Base-by-base conservation (phyloP, 495 filamentous ascomycete genomes). In the Xylona heveae region DNA sequence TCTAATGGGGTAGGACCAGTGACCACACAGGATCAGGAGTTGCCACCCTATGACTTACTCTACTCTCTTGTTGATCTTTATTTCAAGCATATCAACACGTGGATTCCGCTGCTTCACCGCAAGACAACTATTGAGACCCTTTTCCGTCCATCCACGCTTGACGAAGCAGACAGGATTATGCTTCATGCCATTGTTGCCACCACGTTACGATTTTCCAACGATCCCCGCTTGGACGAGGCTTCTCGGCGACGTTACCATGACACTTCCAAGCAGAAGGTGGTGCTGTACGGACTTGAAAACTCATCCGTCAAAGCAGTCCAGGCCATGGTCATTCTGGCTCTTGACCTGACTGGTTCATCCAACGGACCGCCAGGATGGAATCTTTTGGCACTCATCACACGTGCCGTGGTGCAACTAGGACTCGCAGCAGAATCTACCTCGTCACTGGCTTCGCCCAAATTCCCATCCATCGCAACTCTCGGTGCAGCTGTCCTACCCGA, bases 291-390 rank as follows among this genome's bases (percentile, higher is more conserved):
- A 2, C 58, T 90, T 33, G 81, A 91, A 43, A 79, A 85, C 42
- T 78, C 78, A 9, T 82, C 78, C 0, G 81, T 92, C 31, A 85
- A 82, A 46, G 71, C 78, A 6, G 59, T 91, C 6, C 81, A 85
- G 44, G 81, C 82, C 10, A 54, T 92, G 4, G 75, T 85, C 0
- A 85, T 91, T 28, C 50, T 91, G 4, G 78, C 76, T 5, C 53
- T 85, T 14, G 82, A 80, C 47, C 58, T 81, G 25, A 74, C 74
- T 23, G 79, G 79, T 4, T 73, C 66, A 26, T 78, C 76, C 5
- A 85, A 85, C 44, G 79, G 82, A 0, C 79, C 79, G 13, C 77
- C 78, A 0, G 78, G 76, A 2, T 88, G 81, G 82, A 90, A 88
- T 41, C 61, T 92, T 19, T 64, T 92, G 44, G 81, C 82, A 22